Conservation (phyloP, 495 filamentous ascomycete species). For the Xylaria intraflava region DNA sequence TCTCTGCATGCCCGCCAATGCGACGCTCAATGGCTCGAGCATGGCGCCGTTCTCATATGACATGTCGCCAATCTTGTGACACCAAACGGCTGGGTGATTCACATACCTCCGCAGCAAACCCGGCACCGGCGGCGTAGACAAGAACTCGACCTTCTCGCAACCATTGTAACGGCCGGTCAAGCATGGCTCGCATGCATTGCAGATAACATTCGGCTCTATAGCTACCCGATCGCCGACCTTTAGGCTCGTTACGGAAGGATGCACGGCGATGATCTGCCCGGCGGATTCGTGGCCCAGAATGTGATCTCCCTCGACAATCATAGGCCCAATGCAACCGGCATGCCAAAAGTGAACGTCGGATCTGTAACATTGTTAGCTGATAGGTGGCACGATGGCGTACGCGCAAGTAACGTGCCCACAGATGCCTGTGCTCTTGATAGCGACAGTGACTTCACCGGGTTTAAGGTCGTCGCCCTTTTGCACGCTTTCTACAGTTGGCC, state of each 20-base stretch:
- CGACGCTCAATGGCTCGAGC: conserved; percentile 79
- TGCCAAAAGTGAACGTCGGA: conserved; percentile 97
- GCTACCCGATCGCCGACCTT: conserved; percentile 81
- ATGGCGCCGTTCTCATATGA: conserved; percentile 82
- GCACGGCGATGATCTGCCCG: conserved; percentile 72
- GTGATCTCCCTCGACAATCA: conserved; percentile 81
- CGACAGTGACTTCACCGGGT: conserved; percentile 74
- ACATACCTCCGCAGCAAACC: conserved; percentile 89
- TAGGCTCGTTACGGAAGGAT: conserved; percentile 67
- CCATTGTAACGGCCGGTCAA: conserved; percentile 89
- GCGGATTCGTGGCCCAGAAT: conserved; percentile 92
- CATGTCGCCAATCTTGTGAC: conserved; percentile 87
- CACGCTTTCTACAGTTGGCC: conserved; percentile 68
- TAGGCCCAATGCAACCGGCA: conserved; percentile 85
- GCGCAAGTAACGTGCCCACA: conserved; percentile 59
- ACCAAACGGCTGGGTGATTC: conserved; percentile 86
- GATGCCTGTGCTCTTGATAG: conserved; percentile 85
- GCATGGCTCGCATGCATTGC: conserved; percentile 82
- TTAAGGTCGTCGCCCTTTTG: conserved; percentile 63
- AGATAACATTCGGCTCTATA: conserved; percentile 86
- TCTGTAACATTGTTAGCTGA: conserved; percentile 35
- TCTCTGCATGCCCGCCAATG: conserved; percentile 76
- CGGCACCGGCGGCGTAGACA: conserved; percentile 81
- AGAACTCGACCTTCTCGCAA: conserved; percentile 75
- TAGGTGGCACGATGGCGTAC: conserved; percentile 21